Base-by-base conservation (phyloP, 2,329 filamentous ascomycete species). In the Colletotrichum orchidophilum region DNA sequence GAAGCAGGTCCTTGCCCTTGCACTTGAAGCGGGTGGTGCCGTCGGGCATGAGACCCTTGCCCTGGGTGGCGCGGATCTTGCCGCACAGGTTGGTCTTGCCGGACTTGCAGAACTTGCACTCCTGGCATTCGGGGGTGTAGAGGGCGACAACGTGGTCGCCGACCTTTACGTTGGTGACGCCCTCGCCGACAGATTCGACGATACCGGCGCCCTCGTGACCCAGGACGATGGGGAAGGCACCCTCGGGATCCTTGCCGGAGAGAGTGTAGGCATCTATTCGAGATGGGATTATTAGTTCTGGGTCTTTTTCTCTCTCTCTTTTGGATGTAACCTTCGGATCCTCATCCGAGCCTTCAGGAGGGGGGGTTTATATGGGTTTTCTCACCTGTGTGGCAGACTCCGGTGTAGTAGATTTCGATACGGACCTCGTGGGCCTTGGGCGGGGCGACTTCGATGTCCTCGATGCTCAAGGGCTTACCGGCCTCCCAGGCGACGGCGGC, bases 91-190 rank as follows among this genome's bases (percentile, higher is more conserved):
- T 97, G 79, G 96, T 98, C 92, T 99, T 99, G 86, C 96, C 96
- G 52, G 96, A 98, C 84, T 94, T 96, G 92, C 96, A 99, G 90
- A 98, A 98, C 87, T 98, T 98, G 91, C 96, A 99, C 84, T 98
- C 96, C 76, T 90, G 88, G 87, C 96, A 98, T 87, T 98, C 96
- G 75, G 96, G 96, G 57, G 95, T 98, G 88, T 97, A 97, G 73
- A 97, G 92, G 77, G 94, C 93, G 76, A 96, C 87, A 73, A 98
- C 96, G 80, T 97, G 92, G 86, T 98, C 96, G 75, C 96, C 96
- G 61, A 91, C 90, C 88, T 98, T 97, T 77, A 98, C 96, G 78
- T 92, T 95, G 78, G 94, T 97, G 78, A 98, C 96, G 73, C 94
- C 96, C 85, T 98, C 95, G 76, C 96, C 96, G 72, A 98, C 91